Base-by-base conservation (phyloP, 2,329 filamentous ascomycete genomes). In the Cephalotrichum gorgonifer region DNA sequence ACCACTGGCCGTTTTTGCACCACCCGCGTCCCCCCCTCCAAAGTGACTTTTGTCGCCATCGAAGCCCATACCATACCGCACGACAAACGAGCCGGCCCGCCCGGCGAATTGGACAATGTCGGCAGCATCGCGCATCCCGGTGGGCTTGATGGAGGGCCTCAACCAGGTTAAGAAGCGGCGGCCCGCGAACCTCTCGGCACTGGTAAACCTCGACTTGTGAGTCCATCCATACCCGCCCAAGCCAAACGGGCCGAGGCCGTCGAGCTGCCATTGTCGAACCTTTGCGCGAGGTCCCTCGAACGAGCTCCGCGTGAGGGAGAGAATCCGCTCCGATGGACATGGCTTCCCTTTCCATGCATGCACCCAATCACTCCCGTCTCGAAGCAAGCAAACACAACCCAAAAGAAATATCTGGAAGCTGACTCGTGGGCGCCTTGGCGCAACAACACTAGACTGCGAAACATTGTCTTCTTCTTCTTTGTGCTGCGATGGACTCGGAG, bases 401-500 rank as follows among this genome's bases (percentile, higher is more conserved):
- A 15, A 15, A 33, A 33, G n/a, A n/a, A n/a, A n/a, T n/a, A n/a
- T n/a, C n/a, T n/a, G n/a, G 15, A 38, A 23, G 22, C 44, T 28
- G 27, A 47, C 47, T 31, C 28, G 28, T 9, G 12, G 35, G 44
- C 41, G 17, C 23, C 44, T 43, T 26, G 25, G 45, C 51, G 35
- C 52, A 22, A 26, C n/a, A 14, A 55, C 54, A 22, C 17, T 55
- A 91, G 88, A 52, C 61, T 95, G 53, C 86, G 88, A 49, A 95
- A 96, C 63, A 73, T 96, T 52, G 73, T 97, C 58, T 95, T 97
- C 66, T 75, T 90, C 61, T 78, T 95, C 57, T 96, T 97, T 69
- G 64, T 96, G 52, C 72, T 95, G 44, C 85, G 90, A 62, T 86
- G 89, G 74, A 79, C 85, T 28, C 86, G 88, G 55, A 86, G 85